A percentile compares a stretch with the other conserved stretches of the same genome.
Conservation (phyloP, 306 rosid species). For the Phaseolus lunatus region DNA sequence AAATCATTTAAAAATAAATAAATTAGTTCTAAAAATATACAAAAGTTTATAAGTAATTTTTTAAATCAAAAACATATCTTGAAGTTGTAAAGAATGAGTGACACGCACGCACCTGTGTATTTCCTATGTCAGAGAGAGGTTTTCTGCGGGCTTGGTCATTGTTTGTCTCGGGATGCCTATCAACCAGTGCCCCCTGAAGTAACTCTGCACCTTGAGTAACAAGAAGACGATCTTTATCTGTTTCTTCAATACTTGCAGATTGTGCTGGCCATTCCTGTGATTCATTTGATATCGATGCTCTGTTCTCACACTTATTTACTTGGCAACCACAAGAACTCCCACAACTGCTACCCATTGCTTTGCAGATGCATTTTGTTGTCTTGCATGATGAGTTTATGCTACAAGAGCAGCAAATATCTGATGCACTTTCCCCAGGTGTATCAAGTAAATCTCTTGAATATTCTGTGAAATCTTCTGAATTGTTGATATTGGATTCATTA, state of each 20-base stretch:
- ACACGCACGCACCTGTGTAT: slow-evolving; percentile 63
- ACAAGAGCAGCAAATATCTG: slow-evolving; percentile 71
- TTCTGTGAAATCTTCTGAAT: slow-evolving; percentile 47
- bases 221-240: slow-evolving; percentile 55
- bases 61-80: background rate
- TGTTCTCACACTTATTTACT: slow-evolving; percentile 66
- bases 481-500: slow-evolving; percentile 25
- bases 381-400: slow-evolving; percentile 73
- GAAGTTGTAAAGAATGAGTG: background rate
- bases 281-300: slow-evolving; percentile 48
- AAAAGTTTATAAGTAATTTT: too few species aligned
- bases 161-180: slow-evolving; percentile 54
- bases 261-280: slow-evolving; percentile 31
- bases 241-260: slow-evolving; percentile 45
- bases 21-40: too few species aligned
- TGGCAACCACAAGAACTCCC: slow-evolving; percentile 71
- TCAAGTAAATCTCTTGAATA: slow-evolving; percentile 46
- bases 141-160: slow-evolving; percentile 59
- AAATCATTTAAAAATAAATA: too few species aligned
- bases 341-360: slow-evolving; percentile 58
- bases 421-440: slow-evolving; percentile 31
- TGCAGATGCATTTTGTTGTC: slow-evolving; percentile 76
- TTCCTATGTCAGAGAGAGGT: slow-evolving; percentile 87
- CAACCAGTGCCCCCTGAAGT: slow-evolving; percentile 75
- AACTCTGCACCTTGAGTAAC: slow-evolving; percentile 82